Evolutionary conservation across 2,329 filamentous ascomycete species (phyloP).

Genomic region (Exophiala dermatitidis): DNA sequence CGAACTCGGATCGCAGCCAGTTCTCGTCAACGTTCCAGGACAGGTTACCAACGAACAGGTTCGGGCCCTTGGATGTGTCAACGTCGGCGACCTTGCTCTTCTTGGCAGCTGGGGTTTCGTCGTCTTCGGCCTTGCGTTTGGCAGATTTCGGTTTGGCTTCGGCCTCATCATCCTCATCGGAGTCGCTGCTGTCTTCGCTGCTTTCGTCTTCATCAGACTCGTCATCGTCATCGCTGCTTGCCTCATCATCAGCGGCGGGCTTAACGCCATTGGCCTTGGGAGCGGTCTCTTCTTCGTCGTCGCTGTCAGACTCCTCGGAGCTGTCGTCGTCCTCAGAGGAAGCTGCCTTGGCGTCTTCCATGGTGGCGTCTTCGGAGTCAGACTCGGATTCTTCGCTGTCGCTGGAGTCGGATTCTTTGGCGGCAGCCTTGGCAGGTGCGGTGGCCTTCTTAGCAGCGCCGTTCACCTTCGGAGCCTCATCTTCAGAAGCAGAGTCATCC

Average conservation of each 20-base stretch:
- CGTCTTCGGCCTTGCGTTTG: constrained; percentile 46
- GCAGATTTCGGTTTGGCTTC: constrained; percentile 24
- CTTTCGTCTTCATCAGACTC: constrained; percentile 27
- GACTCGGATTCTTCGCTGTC: constrained; percentile 27
- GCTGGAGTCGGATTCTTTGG: constrained; percentile 13
- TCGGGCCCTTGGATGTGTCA: constrained; percentile 46
- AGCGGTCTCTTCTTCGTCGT: constrained; percentile 18
- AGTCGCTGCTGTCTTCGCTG: constrained; percentile 7
- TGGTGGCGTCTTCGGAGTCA: not conserved
- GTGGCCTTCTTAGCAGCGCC: constrained; percentile 18
- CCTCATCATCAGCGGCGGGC: constrained; percentile 9
- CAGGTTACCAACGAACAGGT: constrained; percentile 83
- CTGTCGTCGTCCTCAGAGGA: constrained; percentile 18
- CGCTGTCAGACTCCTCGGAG: constrained; percentile 30
- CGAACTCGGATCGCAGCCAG: constrained; percentile 71
- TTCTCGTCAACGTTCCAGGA: constrained; percentile 88
- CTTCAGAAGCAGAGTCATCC: constrained; percentile 28
- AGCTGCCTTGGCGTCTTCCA: not conserved
- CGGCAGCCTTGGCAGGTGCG: constrained; percentile 7
- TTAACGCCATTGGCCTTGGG: constrained; percentile 13
- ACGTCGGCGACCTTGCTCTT: constrained; percentile 47
- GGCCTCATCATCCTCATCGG: constrained; percentile 26
- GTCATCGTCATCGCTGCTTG: constrained; percentile 13
- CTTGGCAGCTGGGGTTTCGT: constrained; percentile 39
- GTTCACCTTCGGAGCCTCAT: constrained; percentile 22